A percentile compares a stretch with the other conserved stretches of the same genome.
Evolutionary conservation across 768 basidiomycete species (phyloP).

Genomic region (Hydnomerulius pinastri): DNA sequence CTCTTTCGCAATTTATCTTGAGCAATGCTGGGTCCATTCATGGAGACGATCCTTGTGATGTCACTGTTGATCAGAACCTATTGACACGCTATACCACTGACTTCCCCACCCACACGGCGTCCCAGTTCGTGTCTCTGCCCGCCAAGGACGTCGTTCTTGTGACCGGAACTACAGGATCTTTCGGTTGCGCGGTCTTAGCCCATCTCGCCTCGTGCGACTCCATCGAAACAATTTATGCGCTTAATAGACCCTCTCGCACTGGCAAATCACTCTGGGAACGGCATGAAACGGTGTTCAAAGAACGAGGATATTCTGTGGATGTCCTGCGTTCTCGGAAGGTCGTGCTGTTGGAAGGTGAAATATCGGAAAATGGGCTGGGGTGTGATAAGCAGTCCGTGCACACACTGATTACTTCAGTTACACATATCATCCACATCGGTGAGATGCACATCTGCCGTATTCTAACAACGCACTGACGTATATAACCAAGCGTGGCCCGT

Average conservation of each 20-base stretch:
- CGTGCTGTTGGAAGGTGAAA: conserved; percentile 27
- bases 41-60: background rate
- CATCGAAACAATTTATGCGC: conserved; percentile 21
- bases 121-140: background rate
- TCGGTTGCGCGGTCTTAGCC: conserved; percentile 26
- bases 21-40: background rate
- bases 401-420: background rate
- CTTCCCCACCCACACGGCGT: background rate
- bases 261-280: conserved; percentile 16
- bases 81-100: background rate
- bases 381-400: background rate
- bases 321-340: conserved; percentile 30
- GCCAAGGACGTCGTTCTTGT: conserved; percentile 23
- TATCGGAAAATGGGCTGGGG: background rate
- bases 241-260: conserved; percentile 20
- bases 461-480: background rate
- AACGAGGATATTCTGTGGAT: conserved; percentile 27
- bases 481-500: conserved; percentile 37
- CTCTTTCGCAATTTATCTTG: conserved; percentile 4
- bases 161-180: conserved; percentile 33
- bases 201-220: conserved; percentile 11
- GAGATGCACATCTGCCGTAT: background rate
- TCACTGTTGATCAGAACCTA: background rate
- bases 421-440: conserved; percentile 6
- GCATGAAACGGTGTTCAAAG: conserved; percentile 25